These are phyloP conservation scores for Mariannaea elegans DNA, from an alignment of 2,329 filamentous ascomycete genomes.

Conservation along the genomic window DNA sequence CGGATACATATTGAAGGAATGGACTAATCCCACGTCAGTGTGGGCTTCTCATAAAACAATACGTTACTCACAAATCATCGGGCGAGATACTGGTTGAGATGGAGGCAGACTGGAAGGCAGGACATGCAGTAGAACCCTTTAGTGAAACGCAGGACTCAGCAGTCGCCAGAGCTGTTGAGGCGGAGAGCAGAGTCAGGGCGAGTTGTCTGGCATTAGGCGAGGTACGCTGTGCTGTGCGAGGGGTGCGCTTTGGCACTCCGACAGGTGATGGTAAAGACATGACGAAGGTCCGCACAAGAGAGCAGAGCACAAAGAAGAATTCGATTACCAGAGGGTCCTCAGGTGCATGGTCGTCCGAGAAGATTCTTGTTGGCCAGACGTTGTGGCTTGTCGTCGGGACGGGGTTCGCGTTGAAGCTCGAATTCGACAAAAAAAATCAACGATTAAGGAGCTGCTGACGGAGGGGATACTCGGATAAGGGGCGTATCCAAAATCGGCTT, in stretches of 20 bases:
- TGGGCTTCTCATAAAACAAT: neutral
- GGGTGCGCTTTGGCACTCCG: slow-evolving; percentile 19
- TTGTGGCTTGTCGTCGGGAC: slow-evolving; percentile 19
- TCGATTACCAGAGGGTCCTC: slow-evolving; percentile 23
- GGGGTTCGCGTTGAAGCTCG: slow-evolving; percentile 2
- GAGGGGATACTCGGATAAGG: slow-evolving; percentile 41
- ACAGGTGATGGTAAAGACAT: slow-evolving; percentile 19
- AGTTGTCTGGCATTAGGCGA: slow-evolving; percentile 30
- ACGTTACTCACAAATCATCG: slow-evolving; percentile 68
- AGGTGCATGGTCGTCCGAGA: slow-evolving; percentile 34
- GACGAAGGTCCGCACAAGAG: neutral
- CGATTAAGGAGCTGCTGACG: slow-evolving; percentile 28
- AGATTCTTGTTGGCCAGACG: slow-evolving; percentile 17
- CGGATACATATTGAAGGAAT: slow-evolving; percentile 85
- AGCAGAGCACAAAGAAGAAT: slow-evolving; percentile 22
- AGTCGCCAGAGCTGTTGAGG: slow-evolving; percentile 43
- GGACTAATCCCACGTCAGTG: slow-evolving; percentile 63
- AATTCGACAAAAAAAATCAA: neutral
- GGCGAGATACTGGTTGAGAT: slow-evolving; percentile 71
- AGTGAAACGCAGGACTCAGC: slow-evolving; percentile 71
- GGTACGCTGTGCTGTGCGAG: slow-evolving; percentile 30
- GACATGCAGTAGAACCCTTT: slow-evolving; percentile 73
- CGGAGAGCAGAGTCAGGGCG: slow-evolving; percentile 38
- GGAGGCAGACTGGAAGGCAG: slow-evolving; percentile 76
- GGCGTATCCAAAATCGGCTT: slow-evolving; percentile 45